A percentile compares a stretch with the other conserved stretches of the same genome.
These are phyloP conservation scores for Aspergillus calidoustus DNA, from an alignment of 2,329 filamentous ascomycete species.

Conservation along the genomic window DNA sequence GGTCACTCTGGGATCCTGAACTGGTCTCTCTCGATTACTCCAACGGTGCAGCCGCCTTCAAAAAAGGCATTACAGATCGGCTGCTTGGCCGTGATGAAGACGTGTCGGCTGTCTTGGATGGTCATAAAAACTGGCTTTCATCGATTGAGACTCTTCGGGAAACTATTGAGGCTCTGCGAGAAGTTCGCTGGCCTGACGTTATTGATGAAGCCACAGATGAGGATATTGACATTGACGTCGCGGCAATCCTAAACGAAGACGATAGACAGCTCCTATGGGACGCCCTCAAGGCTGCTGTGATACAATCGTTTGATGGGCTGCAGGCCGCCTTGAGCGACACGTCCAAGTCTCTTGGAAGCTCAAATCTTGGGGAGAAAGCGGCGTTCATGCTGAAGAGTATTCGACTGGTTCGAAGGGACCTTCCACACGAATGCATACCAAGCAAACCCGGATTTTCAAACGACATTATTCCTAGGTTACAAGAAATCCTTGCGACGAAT, in stretches of 20 bases:
- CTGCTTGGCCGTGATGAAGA: slow-evolving; percentile 73
- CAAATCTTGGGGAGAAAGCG: slow-evolving; percentile 54
- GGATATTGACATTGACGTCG: slow-evolving; percentile 40
- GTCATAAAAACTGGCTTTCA: slow-evolving; percentile 75
- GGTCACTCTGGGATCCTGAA: slow-evolving; percentile 69
- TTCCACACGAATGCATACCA: slow-evolving; percentile 58
- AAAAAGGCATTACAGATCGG: slow-evolving; percentile 69
- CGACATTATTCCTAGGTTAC: slow-evolving; percentile 65
- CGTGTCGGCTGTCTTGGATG: slow-evolving; percentile 64
- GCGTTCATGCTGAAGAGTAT: slow-evolving; percentile 73
- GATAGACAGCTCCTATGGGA: slow-evolving; percentile 69
- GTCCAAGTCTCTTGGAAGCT: slow-evolving; percentile 53
- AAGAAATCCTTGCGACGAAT: slow-evolving; percentile 62
- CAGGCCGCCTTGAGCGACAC: slow-evolving; percentile 47
- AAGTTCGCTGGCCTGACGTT: slow-evolving; percentile 42
- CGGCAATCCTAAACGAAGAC: slow-evolving; percentile 66
- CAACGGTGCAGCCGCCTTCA: slow-evolving; percentile 69
- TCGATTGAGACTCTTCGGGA: slow-evolving; percentile 61
- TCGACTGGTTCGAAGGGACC: slow-evolving; percentile 71
- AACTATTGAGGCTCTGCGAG: slow-evolving; percentile 41
- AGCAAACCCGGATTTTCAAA: slow-evolving; percentile 58
- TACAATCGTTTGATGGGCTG: slow-evolving; percentile 62
- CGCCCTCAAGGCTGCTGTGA: slow-evolving; percentile 61
- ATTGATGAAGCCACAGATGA: slow-evolving; percentile 47
- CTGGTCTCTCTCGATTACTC: slow-evolving; percentile 68